A percentile compares a stretch with the other conserved stretches of the same genome.
phyloP scores from a whole-genome alignment of 1,284 basidiomycete species.

The Microbotryum saponariae region DNA sequence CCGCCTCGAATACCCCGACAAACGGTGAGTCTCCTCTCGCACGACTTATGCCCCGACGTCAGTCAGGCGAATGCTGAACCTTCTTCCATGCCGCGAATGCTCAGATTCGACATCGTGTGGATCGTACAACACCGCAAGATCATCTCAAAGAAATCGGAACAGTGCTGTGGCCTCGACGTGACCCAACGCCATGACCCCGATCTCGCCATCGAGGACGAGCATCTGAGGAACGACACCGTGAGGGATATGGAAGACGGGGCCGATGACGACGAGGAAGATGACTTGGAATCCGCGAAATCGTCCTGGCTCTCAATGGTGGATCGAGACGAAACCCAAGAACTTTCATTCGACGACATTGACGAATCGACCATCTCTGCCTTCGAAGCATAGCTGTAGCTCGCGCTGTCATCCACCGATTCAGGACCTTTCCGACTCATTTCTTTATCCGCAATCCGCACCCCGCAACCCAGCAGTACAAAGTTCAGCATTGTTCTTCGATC shows the following conservation, averaged over 20 bases:
- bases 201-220: slow-evolving; percentile 4
- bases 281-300: background rate
- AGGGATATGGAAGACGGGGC: background rate
- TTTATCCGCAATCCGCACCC: too few species aligned
- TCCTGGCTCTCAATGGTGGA: background rate
- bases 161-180: slow-evolving; percentile 31
- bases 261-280: background rate
- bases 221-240: background rate
- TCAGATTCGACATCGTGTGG: slow-evolving; percentile 34
- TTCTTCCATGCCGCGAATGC: background rate
- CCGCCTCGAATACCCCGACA: slow-evolving; percentile 30
- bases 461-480: too few species aligned
- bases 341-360: too few species aligned
- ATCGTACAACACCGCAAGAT: slow-evolving; percentile 25
- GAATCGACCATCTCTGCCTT: too few species aligned
- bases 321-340: background rate
- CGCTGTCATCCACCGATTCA: too few species aligned
- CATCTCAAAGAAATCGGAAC: slow-evolving; percentile 33
- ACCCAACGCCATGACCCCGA: slow-evolving; percentile 14
- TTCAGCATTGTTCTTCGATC: too few species aligned
- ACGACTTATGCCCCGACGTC: background rate
- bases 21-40: slow-evolving; percentile 18
- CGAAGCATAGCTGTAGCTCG: too few species aligned
- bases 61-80: background rate
- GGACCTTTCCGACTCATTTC: too few species aligned